Base-by-base conservation (phyloP, 495 filamentous ascomycete genomes). In the Usnea hakonensis region DNA sequence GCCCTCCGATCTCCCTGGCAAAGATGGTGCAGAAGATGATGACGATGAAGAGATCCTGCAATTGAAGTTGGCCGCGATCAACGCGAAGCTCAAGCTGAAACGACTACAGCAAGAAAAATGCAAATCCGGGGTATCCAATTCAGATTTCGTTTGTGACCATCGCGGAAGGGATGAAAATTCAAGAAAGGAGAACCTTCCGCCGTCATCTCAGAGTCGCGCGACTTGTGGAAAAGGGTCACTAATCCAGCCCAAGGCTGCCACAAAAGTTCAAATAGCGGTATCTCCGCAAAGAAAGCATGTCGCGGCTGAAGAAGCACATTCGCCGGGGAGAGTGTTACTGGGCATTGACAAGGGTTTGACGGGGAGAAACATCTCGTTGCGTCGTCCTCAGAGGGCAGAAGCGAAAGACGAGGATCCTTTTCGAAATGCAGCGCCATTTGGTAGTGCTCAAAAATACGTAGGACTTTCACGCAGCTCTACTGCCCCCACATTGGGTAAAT, bases 21-120 rank as follows among this genome's bases (percentile, higher is more conserved):
- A 80, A 30, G 79, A 81, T 2, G 83, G 86, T 3, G 86, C 84
- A 9, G 88, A 90, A 0, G 91, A 97, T 33, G 94, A 98, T 67
- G 94, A 97, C 68, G 92, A 97, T 67, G 94, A 97, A 69, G 92
- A 97, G 73, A 91, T 84, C 2, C 72, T 97, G 36, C 79, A 92
- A 64, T 77, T 98, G 64, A 83, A 93, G 68, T 76, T 98, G 28
- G 83, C 89, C 55, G 90, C 87, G 57, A 93, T 98, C 56, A 84
- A 97, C 68, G 90, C 92, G 6, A 85, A 86, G 64, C 76, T 97
- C 53, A 96, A 89, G 75, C 77, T 98, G 66, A 97, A 97, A 72
- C 90, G 87, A 69, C 74, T 97, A 6, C 88, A 90, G 70, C 85
- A 85, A 64, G 78, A 68, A 44, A 76, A 76, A 46, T 73, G 71